Base-by-base conservation (phyloP, 2,329 filamentous ascomycete genomes). In the Ascosphaera acerosa region DNA sequence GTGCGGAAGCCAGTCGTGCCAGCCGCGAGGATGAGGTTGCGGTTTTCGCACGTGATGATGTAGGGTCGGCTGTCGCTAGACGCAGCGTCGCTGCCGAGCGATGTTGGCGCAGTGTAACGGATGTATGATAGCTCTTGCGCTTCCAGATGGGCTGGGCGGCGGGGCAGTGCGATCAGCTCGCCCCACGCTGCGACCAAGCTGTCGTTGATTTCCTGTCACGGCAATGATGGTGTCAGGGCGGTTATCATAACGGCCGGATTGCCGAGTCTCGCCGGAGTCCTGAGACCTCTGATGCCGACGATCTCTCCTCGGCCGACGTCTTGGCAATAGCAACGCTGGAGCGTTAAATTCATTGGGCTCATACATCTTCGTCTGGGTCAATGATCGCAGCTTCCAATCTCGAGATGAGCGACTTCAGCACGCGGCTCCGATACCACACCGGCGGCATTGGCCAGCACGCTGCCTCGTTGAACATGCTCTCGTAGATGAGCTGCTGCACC, bases 281-380 rank as follows among this genome's bases (percentile, higher is more conserved):
- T n/a, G n/a, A n/a, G n/a, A n/a, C n/a, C n/a, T n/a, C n/a, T n/a
- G n/a, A n/a, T n/a, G n/a, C n/a, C n/a, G n/a, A n/a, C n/a, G n/a
- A n/a, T n/a, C n/a, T n/a, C n/a, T n/a, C n/a, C n/a, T n/a, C n/a
- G n/a, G n/a, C n/a, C n/a, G n/a, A n/a, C n/a, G n/a, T n/a, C n/a
- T n/a, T n/a, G n/a, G n/a, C 17, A 34, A 33, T 36, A 23, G 31
- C 15, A 25, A 26, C 30, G 18, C 18, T n/a, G 26, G 34, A 20
- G 34, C 22, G n/a, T n/a, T n/a, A n/a, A n/a, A n/a, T n/a, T n/a
- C n/a, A n/a, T n/a, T 18, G 35, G 33, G 31, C 35, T 42, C 49
- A 46, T 73, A 90, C 82, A 72, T 90, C 69, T 60, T 77, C 62
- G 41, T 91, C 76, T 51, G 80, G 82, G 48, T 91, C 70, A 34